Conservation (phyloP, 768 basidiomycete genomes). For the Trametes gibbosa region DNA sequence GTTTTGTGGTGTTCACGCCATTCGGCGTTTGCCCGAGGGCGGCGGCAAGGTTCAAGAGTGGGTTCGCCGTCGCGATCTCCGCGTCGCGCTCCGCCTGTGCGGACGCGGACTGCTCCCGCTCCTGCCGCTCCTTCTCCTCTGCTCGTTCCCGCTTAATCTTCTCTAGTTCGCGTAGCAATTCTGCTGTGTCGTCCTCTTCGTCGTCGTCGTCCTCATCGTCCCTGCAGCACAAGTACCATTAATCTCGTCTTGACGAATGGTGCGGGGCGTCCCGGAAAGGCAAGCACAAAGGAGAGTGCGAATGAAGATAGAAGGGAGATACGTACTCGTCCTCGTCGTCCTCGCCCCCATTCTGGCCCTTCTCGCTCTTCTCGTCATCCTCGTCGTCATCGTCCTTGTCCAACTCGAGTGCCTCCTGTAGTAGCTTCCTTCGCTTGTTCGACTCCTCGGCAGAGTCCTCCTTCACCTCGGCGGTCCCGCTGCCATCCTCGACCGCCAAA, state of each 20-base stretch:
- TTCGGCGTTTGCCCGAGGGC: slow-evolving; percentile 75
- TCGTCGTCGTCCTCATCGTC: slow-evolving; percentile 58
- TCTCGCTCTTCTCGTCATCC: slow-evolving; percentile 37
- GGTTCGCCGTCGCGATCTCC: slow-evolving; percentile 85
- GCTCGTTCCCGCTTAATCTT: slow-evolving; percentile 97
- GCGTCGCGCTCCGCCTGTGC: slow-evolving; percentile 65
- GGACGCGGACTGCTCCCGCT: slow-evolving; percentile 67
- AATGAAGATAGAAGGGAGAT: background rate
- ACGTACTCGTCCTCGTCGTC: slow-evolving; percentile 51
- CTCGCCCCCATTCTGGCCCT: slow-evolving; percentile 30
- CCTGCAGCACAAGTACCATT: background rate
- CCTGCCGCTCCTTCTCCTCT: slow-evolving; percentile 84
- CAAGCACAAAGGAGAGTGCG: background rate
- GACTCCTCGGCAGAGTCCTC: slow-evolving; percentile 46
- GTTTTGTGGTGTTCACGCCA: slow-evolving; percentile 68
- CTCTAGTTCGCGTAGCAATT: slow-evolving; percentile 93
- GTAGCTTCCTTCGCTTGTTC: slow-evolving; percentile 81
- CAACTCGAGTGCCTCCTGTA: slow-evolving; percentile 83
- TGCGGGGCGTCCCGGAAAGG: background rate
- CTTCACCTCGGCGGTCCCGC: slow-evolving; percentile 44
- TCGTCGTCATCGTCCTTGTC: slow-evolving; percentile 90
- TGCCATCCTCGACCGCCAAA: slow-evolving; percentile 34
- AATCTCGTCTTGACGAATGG: background rate
- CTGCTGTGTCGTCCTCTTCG: slow-evolving; percentile 91
- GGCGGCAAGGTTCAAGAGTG: slow-evolving; percentile 86